Evolutionary conservation across 371 early-diverging fungal species (phyloP).

Genomic region (Mortierella sp.): DNA sequence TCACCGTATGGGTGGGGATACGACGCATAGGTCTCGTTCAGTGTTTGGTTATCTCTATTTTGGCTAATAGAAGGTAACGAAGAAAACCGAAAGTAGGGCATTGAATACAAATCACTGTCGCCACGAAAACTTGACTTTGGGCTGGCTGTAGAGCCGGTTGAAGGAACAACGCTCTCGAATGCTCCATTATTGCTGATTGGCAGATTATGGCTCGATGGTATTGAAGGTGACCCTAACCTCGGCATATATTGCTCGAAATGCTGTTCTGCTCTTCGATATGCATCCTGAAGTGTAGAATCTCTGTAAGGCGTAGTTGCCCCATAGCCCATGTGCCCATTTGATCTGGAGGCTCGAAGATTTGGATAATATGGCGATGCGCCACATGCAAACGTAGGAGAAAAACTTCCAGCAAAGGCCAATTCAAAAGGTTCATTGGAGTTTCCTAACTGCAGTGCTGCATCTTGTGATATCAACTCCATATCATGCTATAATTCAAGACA

Average conservation of each 20-base stretch:
- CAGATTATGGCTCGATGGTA: not conserved
- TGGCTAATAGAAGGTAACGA: not conserved
- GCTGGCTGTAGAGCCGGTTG: not conserved
- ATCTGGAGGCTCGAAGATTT: not conserved
- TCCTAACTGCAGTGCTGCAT: not conserved
- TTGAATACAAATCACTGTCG: not conserved
- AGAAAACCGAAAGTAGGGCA: not conserved
- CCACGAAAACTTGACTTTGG: not conserved
- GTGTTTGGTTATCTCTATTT: not conserved
- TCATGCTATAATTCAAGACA: not conserved
- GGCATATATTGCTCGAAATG: not conserved
- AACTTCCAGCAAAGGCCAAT: not conserved
- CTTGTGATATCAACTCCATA: not conserved
- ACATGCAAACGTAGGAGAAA: not conserved
- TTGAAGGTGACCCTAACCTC: not conserved
- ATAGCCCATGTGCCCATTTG: not conserved
- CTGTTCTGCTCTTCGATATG: not conserved
- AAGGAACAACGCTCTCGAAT: not conserved
- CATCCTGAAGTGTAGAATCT: not conserved
- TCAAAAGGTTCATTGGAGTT: not conserved
- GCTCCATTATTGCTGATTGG: not conserved
- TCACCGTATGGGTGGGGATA: not conserved
- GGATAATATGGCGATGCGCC: not conserved
- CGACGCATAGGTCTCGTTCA: not conserved
- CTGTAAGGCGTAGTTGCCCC: not conserved